Evolutionary conservation across 73 alveolate species (phyloP).

Genomic region (Symbiodinium pilosum): DNA sequence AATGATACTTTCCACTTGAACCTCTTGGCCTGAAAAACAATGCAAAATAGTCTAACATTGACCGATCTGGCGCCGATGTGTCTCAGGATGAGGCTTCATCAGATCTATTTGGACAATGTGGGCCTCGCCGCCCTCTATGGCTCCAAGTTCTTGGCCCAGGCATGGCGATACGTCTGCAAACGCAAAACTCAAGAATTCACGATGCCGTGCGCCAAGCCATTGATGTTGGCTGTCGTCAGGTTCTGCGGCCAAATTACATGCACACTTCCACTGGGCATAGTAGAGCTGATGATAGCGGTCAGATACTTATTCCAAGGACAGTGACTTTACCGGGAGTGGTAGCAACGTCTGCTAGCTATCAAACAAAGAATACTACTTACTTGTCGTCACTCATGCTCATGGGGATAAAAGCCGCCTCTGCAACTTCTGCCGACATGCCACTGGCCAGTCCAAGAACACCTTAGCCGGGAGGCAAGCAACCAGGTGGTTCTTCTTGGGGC

Average conservation of each 20-base stretch:
- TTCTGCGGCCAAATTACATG: conserved; percentile 6
- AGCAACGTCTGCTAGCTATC: too few relatives aligned
- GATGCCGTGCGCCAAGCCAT: neutral
- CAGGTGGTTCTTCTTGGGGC: too few relatives aligned
- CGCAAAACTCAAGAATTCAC: neutral
- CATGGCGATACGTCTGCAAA: too few relatives aligned
- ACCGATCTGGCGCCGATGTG: too few relatives aligned
- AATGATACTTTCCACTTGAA: too few relatives aligned
- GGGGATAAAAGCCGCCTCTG: neutral
- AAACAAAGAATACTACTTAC: too few relatives aligned
- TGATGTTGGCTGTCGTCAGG: conserved; percentile 22
- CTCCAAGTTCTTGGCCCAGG: neutral
- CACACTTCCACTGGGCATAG: too few relatives aligned
- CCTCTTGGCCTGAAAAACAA: too few relatives aligned
- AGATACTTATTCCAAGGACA: neutral
- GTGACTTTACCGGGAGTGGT: neutral
- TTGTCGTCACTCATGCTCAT: too few relatives aligned
- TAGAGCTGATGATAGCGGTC: too few relatives aligned
- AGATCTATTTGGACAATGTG: conserved; percentile 49
- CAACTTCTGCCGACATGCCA: conserved; percentile 47
- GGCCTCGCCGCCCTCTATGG: conserved; percentile 24
- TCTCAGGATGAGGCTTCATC: neutral
- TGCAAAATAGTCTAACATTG: too few relatives aligned
- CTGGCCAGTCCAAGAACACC: conserved; percentile 65
- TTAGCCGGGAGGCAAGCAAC: neutral